Percentiles rank a stretch among this genome's conserved stretches.
Evolutionary conservation across 306 rosid species (phyloP).

Genomic region (Malus sylvestris): DNA sequence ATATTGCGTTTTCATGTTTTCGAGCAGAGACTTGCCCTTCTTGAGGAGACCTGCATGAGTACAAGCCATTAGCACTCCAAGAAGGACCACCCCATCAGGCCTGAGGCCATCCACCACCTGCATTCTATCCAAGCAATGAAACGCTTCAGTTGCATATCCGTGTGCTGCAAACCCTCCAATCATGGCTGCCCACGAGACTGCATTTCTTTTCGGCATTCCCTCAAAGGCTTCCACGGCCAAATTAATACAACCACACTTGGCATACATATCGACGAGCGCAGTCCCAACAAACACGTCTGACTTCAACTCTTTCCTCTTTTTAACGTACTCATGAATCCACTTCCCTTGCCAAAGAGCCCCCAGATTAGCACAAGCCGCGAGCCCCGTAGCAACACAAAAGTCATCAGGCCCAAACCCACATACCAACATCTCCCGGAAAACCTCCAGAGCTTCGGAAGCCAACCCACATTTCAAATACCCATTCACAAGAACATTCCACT

Average conservation of each 20-base stretch:
- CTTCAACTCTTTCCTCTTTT: slow-evolving; percentile 19
- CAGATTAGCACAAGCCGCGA: slow-evolving; percentile 28
- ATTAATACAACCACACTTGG: slow-evolving; percentile 35
- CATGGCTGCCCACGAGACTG: slow-evolving; percentile 42
- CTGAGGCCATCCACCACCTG: slow-evolving; percentile 25
- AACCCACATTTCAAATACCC: slow-evolving; percentile 24
- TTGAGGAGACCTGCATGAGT: slow-evolving; percentile 31
- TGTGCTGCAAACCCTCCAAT: slow-evolving; percentile 32
- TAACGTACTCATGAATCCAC: slow-evolving; percentile 36
- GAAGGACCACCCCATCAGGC: slow-evolving; percentile 40
- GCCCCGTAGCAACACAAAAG: slow-evolving; percentile 30
- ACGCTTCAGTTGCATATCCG: slow-evolving; percentile 22
- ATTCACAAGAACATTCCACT: slow-evolving; percentile 41
- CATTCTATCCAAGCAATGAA: slow-evolving; percentile 32
- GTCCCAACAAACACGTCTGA: slow-evolving; percentile 24
- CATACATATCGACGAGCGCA: slow-evolving; percentile 39
- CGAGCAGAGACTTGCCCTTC: slow-evolving; percentile 24
- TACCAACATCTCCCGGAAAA: slow-evolving; percentile 21
- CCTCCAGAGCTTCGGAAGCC: slow-evolving; percentile 23
- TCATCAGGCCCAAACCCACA: slow-evolving; percentile 24
- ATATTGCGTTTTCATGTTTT: slow-evolving; percentile 26
- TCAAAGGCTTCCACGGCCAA: slow-evolving; percentile 35
- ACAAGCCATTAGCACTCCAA: slow-evolving; percentile 32
- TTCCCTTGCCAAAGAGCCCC: slow-evolving; percentile 35
- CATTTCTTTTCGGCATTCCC: slow-evolving; percentile 29